Conservation (phyloP, 352 stramenopile genomes). For the Globisporangium irregulare region DNA sequence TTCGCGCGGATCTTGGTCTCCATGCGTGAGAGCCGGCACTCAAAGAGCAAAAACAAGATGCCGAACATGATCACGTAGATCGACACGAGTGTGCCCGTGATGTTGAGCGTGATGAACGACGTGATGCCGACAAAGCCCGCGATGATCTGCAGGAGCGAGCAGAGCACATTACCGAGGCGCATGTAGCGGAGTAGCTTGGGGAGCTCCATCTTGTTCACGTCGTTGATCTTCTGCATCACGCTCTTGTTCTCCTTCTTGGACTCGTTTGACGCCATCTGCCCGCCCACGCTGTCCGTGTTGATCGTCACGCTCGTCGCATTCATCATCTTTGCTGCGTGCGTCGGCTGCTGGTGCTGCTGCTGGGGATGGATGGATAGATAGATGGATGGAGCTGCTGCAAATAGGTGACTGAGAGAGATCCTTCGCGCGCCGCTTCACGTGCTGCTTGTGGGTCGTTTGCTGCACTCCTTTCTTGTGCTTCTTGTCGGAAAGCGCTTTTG, state of each 20-base stretch:
- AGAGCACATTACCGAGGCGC: constrained; percentile 81
- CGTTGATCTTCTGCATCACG: constrained; percentile 81
- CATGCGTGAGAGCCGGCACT: constrained; percentile 86
- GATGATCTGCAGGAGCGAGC: constrained; percentile 81
- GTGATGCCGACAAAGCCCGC: constrained; percentile 78
- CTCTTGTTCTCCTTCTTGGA: constrained; percentile 71
- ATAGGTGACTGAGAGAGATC: constrained; percentile 8
- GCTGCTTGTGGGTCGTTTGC: background rate
- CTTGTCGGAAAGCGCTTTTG: background rate
- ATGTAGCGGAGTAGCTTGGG: constrained; percentile 87
- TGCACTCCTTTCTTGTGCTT: background rate
- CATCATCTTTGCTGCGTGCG: constrained; percentile 42
- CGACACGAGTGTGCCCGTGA: constrained; percentile 84
- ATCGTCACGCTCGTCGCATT: constrained; percentile 74
- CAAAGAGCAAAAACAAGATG: constrained; percentile 83
- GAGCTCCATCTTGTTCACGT: constrained; percentile 90
- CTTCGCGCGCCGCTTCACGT: constrained; percentile 2
- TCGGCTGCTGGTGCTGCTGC: background rate
- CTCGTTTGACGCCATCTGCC: constrained; percentile 39
- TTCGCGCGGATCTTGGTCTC: constrained; percentile 77
- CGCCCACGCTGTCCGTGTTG: constrained; percentile 73
- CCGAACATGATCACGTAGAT: constrained; percentile 91
- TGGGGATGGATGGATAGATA: background rate
- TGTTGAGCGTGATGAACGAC: constrained; percentile 88
- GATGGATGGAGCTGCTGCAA: constrained; percentile 1